Conservation (phyloP, 2,329 filamentous ascomycete genomes). For the Alternaria sp. region DNA sequence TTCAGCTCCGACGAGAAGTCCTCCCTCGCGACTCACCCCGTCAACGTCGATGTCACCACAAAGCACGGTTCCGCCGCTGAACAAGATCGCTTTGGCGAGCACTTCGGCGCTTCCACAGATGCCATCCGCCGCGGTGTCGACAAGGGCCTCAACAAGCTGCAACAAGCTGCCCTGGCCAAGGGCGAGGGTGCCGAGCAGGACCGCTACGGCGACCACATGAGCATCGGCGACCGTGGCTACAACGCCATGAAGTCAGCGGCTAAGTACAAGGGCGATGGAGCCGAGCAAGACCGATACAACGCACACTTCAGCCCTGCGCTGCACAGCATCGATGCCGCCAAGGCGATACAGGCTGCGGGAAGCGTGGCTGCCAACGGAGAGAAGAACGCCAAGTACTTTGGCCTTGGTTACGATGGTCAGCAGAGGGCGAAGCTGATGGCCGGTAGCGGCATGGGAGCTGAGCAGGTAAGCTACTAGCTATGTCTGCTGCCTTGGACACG, state of each 20-base stretch:
- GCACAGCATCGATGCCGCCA: conserved; percentile 30
- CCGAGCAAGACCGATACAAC: conserved; percentile 43
- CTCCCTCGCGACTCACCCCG: conserved; percentile 19
- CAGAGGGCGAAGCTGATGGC: conserved; percentile 39
- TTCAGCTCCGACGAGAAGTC: conserved; percentile 35
- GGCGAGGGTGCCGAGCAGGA: conserved; percentile 35
- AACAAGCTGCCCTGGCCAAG: conserved; percentile 15
- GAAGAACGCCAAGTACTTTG: conserved; percentile 34
- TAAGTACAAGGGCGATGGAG: conserved; percentile 31
- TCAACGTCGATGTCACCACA: conserved; percentile 32
- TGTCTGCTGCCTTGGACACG: not conserved
- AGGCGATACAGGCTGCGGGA: conserved; percentile 31
- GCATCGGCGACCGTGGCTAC: conserved; percentile 18
- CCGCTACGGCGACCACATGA: conserved; percentile 29
- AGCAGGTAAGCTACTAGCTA: conserved; percentile 36
- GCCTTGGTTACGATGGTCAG: conserved; percentile 41
- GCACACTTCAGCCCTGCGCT: conserved; percentile 34
- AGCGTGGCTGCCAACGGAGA: conserved; percentile 32
- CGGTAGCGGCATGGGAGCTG: conserved; percentile 38
- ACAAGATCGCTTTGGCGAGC: conserved; percentile 41
- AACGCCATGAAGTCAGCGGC: conserved; percentile 22
- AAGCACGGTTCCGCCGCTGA: conserved; percentile 40
- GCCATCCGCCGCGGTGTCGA: conserved; percentile 28
- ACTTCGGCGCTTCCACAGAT: conserved; percentile 33
- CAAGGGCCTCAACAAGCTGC: conserved; percentile 27